Percentiles rank a stretch among this genome's conserved stretches.
phyloP scores from a whole-genome alignment of 768 basidiomycete genomes.

The Podaxis mareebaensis region DNA sequence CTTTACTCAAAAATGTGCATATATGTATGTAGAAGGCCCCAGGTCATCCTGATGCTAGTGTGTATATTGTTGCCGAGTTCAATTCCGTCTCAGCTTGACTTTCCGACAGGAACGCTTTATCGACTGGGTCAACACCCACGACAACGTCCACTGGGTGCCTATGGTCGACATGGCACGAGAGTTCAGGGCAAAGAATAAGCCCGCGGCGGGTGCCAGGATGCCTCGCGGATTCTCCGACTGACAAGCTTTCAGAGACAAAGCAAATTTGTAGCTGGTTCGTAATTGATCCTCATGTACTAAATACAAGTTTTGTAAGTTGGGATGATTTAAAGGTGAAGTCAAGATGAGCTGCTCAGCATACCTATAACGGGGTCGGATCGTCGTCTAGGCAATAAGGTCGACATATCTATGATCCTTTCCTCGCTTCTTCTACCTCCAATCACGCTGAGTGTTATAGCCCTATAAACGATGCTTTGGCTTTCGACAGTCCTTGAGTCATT shows the following conservation, averaged over 20 bases:
- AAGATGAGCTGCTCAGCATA: no score
- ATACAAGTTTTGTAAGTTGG: no score
- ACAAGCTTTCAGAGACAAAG: background rate
- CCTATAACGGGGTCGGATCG: no score
- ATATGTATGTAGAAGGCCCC: conserved; percentile 47
- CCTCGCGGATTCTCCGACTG: conserved; percentile 41
- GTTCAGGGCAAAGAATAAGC: conserved; percentile 53
- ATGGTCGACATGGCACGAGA: conserved; percentile 69
- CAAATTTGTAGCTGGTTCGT: background rate
- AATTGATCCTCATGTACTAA: no score
- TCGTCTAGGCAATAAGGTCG: no score
- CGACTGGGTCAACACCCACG: conserved; percentile 72
- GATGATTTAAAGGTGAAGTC: no score
- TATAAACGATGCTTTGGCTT: no score
- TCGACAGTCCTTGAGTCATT: no score
- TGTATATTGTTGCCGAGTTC: conserved; percentile 6
- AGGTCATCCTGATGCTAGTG: conserved; percentile 74
- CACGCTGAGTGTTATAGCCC: no score
- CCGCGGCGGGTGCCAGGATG: conserved; percentile 54
- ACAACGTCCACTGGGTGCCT: conserved; percentile 68
- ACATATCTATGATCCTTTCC: no score
- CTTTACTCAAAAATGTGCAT: background rate
- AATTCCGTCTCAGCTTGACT: background rate
- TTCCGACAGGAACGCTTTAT: conserved; percentile 62
- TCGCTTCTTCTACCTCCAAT: no score